Base-by-base conservation (phyloP, 257 asterid species). In the Fraxinus cuspidata region DNA sequence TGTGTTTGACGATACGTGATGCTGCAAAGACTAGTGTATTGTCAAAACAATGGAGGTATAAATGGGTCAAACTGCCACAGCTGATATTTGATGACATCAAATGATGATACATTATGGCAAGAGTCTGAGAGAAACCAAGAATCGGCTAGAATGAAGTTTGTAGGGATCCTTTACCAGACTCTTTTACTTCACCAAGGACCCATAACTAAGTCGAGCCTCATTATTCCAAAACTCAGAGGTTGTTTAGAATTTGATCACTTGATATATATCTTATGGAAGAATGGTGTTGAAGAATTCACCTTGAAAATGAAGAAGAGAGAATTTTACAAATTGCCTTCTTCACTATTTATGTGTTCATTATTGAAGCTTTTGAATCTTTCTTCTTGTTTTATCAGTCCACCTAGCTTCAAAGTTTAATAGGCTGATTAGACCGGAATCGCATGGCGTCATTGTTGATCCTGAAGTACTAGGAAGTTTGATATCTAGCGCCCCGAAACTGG, bases 11-110 rank as follows among this genome's bases (percentile, higher is more conserved):
- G n/a, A n/a, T n/a, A n/a, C n/a, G n/a, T n/a, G n/a, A n/a, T n/a
- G n/a, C n/a, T n/a, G n/a, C n/a, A n/a, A n/a, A n/a, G 66, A 78
- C 77, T 0, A 71, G 81, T 12, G 34, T 78, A 12, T 65, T 78
- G 28, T 78, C 77, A 1, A 78, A 31, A 10, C 65, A 78, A 58
- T 78, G 77, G 82, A 42, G 73, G 73, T 78, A 72, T 64, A 42
- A 0, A 7, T 78, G 74, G 81, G 27, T 25, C 23, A 58, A 58
- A 11, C 13, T 78, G 21, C 72, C 58, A 38, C 27, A 72, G 15
- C 49, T 78, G 15, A 56, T 47, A 58, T 67, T 78, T 63, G 77
- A 63, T n/a, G n/a, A n/a, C n/a, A n/a, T n/a, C n/a, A n/a, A n/a
- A n/a, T n/a, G n/a, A n/a, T 60, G 15, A 29, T 6, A 28, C 68